These are phyloP conservation scores for Tricholoma hemisulphureum DNA, from an alignment of 768 basidiomycete genomes.

Conservation along the genomic window DNA sequence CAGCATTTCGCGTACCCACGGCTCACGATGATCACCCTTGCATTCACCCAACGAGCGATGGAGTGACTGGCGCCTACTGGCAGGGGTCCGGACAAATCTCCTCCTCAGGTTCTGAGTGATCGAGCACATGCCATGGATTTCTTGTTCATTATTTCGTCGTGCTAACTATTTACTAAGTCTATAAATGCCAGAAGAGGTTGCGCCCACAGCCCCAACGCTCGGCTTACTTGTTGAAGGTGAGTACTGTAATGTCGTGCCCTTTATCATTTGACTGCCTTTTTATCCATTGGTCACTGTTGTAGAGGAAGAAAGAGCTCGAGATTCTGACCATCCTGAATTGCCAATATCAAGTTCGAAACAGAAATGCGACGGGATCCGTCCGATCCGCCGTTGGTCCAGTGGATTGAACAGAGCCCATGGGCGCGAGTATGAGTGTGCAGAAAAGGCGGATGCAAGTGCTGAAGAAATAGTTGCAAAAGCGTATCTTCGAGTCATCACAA, in stretches of 20 bases:
- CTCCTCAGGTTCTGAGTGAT: too few relatives aligned
- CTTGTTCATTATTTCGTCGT: too few relatives aligned
- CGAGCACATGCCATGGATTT: too few relatives aligned
- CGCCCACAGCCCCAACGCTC: too few relatives aligned
- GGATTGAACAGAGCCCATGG: constrained; percentile 51
- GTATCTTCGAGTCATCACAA: constrained; percentile 47
- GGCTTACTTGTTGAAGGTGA: too few relatives aligned
- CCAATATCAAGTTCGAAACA: constrained; percentile 18
- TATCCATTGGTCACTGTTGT: too few relatives aligned
- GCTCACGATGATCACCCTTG: too few relatives aligned
- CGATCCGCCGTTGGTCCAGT: constrained; percentile 54
- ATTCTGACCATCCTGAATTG: neutral
- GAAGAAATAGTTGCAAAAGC: constrained; percentile 56
- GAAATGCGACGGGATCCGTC: constrained; percentile 63
- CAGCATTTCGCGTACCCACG: neutral
- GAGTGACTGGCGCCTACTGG: too few relatives aligned
- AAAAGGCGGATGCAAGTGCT: constrained; percentile 60
- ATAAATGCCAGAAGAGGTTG: too few relatives aligned
- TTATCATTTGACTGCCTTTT: neutral
- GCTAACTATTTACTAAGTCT: too few relatives aligned
- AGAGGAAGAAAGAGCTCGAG: constrained; percentile 30
- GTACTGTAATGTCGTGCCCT: constrained; percentile 11
- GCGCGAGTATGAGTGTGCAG: constrained; percentile 57
- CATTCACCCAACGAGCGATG: too few relatives aligned
- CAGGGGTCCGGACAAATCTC: neutral